Evolutionary conservation across 257 asterid genomes (phyloP).

Genomic region (Agastache rugosa): DNA sequence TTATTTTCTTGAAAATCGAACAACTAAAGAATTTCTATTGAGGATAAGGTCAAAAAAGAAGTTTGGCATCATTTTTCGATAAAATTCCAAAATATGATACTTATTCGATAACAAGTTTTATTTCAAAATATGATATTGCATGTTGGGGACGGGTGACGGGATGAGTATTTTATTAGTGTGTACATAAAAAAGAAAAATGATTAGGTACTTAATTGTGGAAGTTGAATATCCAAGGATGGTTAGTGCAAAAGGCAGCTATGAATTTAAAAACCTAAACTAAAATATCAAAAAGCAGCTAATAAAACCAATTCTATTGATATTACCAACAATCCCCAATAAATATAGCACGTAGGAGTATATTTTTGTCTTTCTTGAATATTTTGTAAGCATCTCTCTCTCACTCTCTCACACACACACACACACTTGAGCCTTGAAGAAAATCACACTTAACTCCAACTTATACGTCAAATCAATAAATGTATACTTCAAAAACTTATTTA

Average conservation of each 20-base stretch:
- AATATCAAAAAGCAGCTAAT: constrained; percentile 43
- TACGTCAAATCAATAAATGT: too few species aligned
- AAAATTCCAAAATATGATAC: too few species aligned
- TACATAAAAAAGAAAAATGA: not conserved
- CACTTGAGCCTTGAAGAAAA: not conserved
- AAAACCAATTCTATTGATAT: constrained; percentile 37
- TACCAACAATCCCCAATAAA: constrained; percentile 8
- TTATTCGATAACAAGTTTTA: too few species aligned
- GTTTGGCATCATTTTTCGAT: too few species aligned
- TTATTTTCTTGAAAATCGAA: too few species aligned
- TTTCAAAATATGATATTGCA: too few species aligned
- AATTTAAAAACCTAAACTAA: not conserved
- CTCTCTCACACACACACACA: not conserved
- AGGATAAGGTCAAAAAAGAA: too few species aligned
- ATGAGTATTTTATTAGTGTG: not conserved
- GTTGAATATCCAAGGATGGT: not conserved
- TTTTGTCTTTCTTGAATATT: not conserved
- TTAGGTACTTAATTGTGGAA: not conserved
- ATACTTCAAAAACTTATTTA: not conserved
- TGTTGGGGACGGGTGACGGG: too few species aligned
- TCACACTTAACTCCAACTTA: constrained; percentile 11
- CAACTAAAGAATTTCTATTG: too few species aligned
- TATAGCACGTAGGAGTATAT: too few species aligned
- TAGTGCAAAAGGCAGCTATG: constrained; percentile 9
- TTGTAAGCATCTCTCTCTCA: constrained; percentile 24